These are phyloP conservation scores for Dinochytrium kinnereticum DNA, from an alignment of 371 early-diverging fungal species.

Conservation along the genomic window DNA sequence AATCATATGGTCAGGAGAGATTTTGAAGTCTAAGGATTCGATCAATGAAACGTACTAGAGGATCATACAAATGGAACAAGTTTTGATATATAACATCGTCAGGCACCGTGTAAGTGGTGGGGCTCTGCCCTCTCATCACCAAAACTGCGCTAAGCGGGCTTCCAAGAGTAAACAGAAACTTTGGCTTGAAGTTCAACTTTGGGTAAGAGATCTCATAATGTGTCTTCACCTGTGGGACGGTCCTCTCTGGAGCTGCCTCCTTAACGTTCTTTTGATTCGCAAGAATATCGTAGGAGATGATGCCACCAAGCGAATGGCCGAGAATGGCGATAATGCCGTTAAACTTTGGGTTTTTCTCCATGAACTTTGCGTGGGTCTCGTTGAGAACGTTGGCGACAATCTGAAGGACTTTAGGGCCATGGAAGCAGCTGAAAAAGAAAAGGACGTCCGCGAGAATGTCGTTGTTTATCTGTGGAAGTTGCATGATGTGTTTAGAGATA, in stretches of 20 bases:
- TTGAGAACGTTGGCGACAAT: conserved; percentile 64
- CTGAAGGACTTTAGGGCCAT: conserved; percentile 57
- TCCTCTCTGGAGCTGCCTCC: background rate
- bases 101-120: conserved; percentile 60
- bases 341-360: conserved; percentile 59
- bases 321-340: conserved; percentile 64
- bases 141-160: conserved; percentile 67
- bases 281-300: conserved; percentile 68
- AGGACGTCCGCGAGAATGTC: conserved; percentile 72
- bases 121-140: conserved; percentile 64
- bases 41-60: conserved; percentile 43
- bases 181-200: conserved; percentile 58
- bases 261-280: conserved; percentile 39
- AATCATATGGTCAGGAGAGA: too few relatives aligned
- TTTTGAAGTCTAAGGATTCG: background rate
- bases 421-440: conserved; percentile 52
- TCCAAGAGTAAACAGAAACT: conserved; percentile 57
- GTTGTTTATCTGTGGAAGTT: conserved; percentile 62
- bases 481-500: background rate
- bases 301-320: conserved; percentile 69
- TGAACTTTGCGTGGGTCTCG: conserved; percentile 54
- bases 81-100: conserved; percentile 60
- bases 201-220: conserved; percentile 67
- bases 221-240: conserved; percentile 36
- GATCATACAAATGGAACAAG: conserved; percentile 73